Conservation (phyloP, 371 early-diverging fungal genomes). For the Apophysomyces sp. region DNA sequence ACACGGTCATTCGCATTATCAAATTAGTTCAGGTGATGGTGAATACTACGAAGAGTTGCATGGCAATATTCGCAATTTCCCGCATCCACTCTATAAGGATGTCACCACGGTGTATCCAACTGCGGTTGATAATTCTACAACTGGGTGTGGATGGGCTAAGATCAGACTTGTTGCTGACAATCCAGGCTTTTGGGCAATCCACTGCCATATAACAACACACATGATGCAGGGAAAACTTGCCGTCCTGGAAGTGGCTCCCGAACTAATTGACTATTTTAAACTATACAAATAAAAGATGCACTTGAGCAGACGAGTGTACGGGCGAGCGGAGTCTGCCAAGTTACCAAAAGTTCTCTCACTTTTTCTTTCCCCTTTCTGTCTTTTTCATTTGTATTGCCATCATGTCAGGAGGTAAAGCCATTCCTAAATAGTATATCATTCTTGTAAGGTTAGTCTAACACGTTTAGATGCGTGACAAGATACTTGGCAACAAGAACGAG, state of each 20-base stretch:
- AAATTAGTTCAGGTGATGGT: slow-evolving; percentile 36
- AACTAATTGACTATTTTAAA: slow-evolving; percentile 20
- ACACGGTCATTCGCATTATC: slow-evolving; percentile 45
- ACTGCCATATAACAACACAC: slow-evolving; percentile 52
- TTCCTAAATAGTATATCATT: neutral
- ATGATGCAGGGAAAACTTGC: slow-evolving; percentile 50
- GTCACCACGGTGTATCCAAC: slow-evolving; percentile 37
- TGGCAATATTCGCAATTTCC: slow-evolving; percentile 26
- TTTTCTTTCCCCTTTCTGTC: too few relatives aligned
- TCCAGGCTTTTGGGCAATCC: slow-evolving; percentile 51
- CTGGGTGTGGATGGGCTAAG: slow-evolving; percentile 43
- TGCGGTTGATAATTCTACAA: slow-evolving; percentile 5
- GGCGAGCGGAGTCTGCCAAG: too few relatives aligned
- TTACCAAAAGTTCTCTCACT: too few relatives aligned
- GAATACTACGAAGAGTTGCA: slow-evolving; percentile 28
- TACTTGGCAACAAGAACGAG: neutral
- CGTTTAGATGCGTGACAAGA: neutral
- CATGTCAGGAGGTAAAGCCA: neutral
- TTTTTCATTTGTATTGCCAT: neutral
- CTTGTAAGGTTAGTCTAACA: neutral
- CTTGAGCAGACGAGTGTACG: too few relatives aligned
- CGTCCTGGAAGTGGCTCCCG: slow-evolving; percentile 41
- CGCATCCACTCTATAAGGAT: slow-evolving; percentile 30
- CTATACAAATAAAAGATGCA: slow-evolving; percentile 17
- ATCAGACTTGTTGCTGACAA: slow-evolving; percentile 40